Percentiles rank a stretch among this genome's conserved stretches.
phyloP scores from a whole-genome alignment of 495 filamentous ascomycete genomes.

The Podospora pseudopauciseta region DNA sequence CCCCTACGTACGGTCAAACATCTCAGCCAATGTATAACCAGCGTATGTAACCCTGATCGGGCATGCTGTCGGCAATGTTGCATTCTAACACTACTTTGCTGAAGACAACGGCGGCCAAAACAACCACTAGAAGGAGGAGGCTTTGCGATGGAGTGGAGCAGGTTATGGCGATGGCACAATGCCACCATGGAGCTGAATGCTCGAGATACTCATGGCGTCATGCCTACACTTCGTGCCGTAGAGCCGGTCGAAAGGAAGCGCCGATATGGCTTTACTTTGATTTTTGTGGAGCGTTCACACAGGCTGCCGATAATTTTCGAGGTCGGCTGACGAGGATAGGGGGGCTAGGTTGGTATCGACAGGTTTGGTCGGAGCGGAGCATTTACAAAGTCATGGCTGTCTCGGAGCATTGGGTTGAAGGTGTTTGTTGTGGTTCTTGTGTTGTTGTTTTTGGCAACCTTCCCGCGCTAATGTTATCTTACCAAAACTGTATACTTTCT shows the following conservation, averaged over 20 bases:
- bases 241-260: neutral
- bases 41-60: constrained; percentile 47
- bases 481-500: neutral
- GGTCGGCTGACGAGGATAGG: neutral
- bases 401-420: neutral
- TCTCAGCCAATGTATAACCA: constrained; percentile 71
- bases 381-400: neutral
- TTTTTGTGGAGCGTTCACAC: neutral
- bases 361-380: neutral
- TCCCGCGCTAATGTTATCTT: neutral
- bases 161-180: neutral
- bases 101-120: constrained; percentile 28
- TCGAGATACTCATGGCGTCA: neutral
- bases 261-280: neutral
- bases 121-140: neutral
- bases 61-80: neutral
- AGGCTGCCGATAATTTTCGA: neutral
- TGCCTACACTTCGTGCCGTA: neutral
- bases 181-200: neutral
- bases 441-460: neutral
- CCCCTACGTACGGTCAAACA: constrained; percentile 70
- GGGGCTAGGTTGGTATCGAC: neutral
- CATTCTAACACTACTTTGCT: constrained; percentile 2
- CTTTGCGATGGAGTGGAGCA: neutral
- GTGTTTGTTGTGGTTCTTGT: neutral